A percentile compares a stretch with the other conserved stretches of the same genome.
Evolutionary conservation across 805 yeast species (phyloP).

Genomic region (Myxozyma sirexii): DNA sequence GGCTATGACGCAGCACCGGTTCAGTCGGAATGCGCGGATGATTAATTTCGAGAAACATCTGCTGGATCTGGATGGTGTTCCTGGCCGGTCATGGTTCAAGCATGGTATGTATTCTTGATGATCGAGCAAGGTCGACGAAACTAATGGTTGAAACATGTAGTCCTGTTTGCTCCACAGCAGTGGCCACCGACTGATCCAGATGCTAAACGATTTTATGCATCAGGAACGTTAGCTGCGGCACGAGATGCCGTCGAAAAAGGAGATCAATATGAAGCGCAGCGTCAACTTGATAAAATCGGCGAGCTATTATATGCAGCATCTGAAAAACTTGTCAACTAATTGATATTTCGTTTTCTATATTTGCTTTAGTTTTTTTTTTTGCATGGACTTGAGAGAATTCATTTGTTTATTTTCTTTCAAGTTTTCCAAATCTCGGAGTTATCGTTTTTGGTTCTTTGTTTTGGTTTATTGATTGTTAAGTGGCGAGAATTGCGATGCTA

Average conservation of each 20-base stretch:
- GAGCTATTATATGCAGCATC: slow-evolving; percentile 16
- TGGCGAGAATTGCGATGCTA: too few species aligned
- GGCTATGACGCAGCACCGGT: slow-evolving; percentile 29
- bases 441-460: too few species aligned
- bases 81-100: slow-evolving; percentile 58
- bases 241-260: slow-evolving; percentile 62
- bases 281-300: slow-evolving; percentile 18
- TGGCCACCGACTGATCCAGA: slow-evolving; percentile 53
- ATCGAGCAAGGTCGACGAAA: neutral
- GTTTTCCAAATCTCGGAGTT: too few species aligned
- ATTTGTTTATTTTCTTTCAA: too few species aligned
- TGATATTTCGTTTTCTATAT: neutral
- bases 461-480: too few species aligned
- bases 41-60: slow-evolving; percentile 47
- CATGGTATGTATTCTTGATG: slow-evolving; percentile 50
- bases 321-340: slow-evolving; percentile 16
- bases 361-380: too few species aligned
- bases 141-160: slow-evolving; percentile 4
- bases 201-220: slow-evolving; percentile 14
- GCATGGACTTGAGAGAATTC: too few species aligned
- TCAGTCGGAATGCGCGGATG: slow-evolving; percentile 48
- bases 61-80: slow-evolving; percentile 53
- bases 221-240: slow-evolving; percentile 66
- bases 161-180: slow-evolving; percentile 63
- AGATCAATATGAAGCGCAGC: slow-evolving; percentile 58